phyloP scores from a whole-genome alignment of 2,329 filamentous ascomycete genomes.

The Colletotrichum falcatum region DNA sequence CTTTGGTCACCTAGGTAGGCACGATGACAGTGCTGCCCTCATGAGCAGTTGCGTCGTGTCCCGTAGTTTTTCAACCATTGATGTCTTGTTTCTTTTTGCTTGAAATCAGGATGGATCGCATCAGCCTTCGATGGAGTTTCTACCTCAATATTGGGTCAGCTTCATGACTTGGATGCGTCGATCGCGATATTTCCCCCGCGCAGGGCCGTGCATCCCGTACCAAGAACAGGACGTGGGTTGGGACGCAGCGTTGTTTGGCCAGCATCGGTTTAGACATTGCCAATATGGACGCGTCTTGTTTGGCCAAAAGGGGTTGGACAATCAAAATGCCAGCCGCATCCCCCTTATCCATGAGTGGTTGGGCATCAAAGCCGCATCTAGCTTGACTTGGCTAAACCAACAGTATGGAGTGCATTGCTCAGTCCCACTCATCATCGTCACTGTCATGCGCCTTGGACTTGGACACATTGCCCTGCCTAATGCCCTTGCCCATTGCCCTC shows the following conservation, averaged over 20 bases:
- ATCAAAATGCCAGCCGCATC: background rate
- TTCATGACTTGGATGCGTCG: background rate
- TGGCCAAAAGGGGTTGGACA: too few species aligned
- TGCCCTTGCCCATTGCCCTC: conserved; percentile 62
- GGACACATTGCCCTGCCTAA: conserved; percentile 63
- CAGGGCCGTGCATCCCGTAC: background rate
- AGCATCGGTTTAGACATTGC: background rate
- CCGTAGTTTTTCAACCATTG: background rate
- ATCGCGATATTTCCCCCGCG: background rate
- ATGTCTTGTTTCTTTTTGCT: background rate
- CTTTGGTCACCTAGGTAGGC: background rate
- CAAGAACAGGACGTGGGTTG: background rate
- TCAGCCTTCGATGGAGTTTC: too few species aligned
- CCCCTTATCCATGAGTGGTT: background rate
- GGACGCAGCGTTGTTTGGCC: background rate
- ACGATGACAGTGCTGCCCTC: background rate
- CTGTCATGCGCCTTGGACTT: conserved; percentile 57
- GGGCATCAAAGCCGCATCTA: background rate
- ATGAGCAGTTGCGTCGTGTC: background rate
- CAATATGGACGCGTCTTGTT: background rate
- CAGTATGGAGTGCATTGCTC: conserved; percentile 43
- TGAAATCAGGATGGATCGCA: too few species aligned
- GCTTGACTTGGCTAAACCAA: background rate
- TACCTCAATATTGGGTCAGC: background rate
- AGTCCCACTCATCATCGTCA: conserved; percentile 73